Base-by-base conservation (phyloP, 257 asterid genomes). In the Solanum virginianum region DNA sequence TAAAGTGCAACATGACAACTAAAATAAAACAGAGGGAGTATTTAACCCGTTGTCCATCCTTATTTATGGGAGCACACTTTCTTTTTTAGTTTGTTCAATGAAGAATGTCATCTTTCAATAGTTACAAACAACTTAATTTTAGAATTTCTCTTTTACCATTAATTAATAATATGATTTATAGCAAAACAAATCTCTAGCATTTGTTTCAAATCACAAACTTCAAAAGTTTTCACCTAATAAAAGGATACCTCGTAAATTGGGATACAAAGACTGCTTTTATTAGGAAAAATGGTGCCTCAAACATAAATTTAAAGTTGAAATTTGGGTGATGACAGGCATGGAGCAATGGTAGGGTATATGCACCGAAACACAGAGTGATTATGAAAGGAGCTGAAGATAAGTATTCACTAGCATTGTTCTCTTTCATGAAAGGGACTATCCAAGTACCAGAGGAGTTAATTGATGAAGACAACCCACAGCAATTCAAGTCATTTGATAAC, bases 301-400 rank as follows among this genome's bases (percentile, higher is more conserved):
- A 36, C 5, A 36, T 36, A 36, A 1, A 32, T 32, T 3, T 36
- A 36, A 36, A 36, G 39, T 36, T 36, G 41, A 36, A 32, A 16
- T 14, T 36, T 54, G 57, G 16, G 45, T 70, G 26, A 68, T 56
- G 62, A 22, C n/a, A 89, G 91, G 91, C 85, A 43, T 89, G 91
- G 91, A 89, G 90, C 85, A 89, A 89, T 26, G 89, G 89, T 8
- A 88, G 89, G 70, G 86, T 89, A 32, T 77, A 84, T 36, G 81
- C 89, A 0, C 86, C 88, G 5, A n/a, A 49, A 13, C 91, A 89
- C 70, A 65, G 87, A 57, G 91, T 89, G 88, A 80, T 87, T 45
- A 84, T 86, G 88, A 86, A 83, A 10, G 90, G 89, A 68, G 29
- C 15, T 11, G 82, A 84, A 54, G 71, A 72, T 55, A 82, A 85